phyloP scores from a whole-genome alignment of 805 yeast species.

The Barnettozyma californica region DNA sequence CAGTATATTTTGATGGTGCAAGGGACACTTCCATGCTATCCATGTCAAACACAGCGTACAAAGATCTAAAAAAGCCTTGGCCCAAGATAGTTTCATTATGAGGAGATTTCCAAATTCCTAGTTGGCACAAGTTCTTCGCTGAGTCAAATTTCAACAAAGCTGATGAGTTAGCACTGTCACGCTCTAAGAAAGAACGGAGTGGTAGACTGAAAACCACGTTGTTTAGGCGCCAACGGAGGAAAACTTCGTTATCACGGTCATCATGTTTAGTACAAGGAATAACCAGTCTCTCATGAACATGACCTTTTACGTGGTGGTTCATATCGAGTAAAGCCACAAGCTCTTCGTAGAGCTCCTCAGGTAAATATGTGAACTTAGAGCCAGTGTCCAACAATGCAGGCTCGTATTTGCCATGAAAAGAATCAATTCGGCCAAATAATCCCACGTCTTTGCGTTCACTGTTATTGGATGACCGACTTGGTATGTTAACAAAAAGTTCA shows the following conservation, averaged over 20 bases:
- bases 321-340: constrained; percentile 1
- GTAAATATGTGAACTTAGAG: constrained; percentile 16
- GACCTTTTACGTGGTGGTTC: background rate
- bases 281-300: constrained; percentile 1
- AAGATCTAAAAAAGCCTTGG: constrained; percentile 16
- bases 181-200: constrained; percentile 6
- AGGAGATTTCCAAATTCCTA: constrained; percentile 13
- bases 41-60: constrained; percentile 22
- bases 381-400: constrained; percentile 22
- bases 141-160: background rate
- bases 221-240: background rate
- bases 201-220: constrained; percentile 3
- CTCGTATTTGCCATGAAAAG: constrained; percentile 3
- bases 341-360: constrained; percentile 9
- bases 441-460: background rate
- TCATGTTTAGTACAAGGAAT: constrained; percentile 4
- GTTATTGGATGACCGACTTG: background rate
- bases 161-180: background rate
- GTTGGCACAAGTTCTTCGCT: constrained; percentile 9
- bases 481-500: constrained; percentile 4
- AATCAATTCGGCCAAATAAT: constrained; percentile 7
- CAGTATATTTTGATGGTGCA: constrained; percentile 19
- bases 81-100: constrained; percentile 15
- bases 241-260: background rate
- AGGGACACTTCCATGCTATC: constrained; percentile 20